Percentiles rank a stretch among this genome's conserved stretches.
phyloP scores from a whole-genome alignment of 2,329 filamentous ascomycete species.

The Alternaria brassicicola region DNA sequence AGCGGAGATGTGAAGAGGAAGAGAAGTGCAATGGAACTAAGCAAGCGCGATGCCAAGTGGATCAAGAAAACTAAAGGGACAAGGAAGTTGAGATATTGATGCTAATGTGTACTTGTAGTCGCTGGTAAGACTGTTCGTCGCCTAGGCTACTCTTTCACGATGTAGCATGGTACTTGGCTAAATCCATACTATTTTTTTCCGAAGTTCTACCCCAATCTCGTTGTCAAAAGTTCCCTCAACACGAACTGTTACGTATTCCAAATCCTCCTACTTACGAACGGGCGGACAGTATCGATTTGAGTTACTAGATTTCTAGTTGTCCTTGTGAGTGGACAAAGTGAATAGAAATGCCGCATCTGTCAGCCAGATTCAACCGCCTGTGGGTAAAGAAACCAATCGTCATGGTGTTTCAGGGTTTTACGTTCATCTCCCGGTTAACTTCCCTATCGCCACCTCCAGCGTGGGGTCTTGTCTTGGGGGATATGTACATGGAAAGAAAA shows the following conservation, averaged over 20 bases:
- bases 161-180: neutral
- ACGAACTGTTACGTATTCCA: neutral
- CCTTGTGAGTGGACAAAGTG: too few species aligned
- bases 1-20: slow-evolving; percentile 24
- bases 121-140: neutral
- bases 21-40: slow-evolving; percentile 42
- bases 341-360: neutral
- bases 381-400: neutral
- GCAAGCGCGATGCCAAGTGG: slow-evolving; percentile 40
- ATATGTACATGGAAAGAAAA: too few species aligned
- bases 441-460: neutral
- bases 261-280: neutral
- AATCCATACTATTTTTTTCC: neutral
- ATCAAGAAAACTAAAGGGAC: slow-evolving; percentile 33
- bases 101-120: neutral
- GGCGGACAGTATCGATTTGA: neutral
- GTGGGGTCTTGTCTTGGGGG: neutral
- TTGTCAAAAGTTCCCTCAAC: neutral
- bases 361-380: neutral
- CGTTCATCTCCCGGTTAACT: neutral
- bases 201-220: neutral
- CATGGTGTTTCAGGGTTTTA: neutral
- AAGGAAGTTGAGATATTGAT: slow-evolving; percentile 9
- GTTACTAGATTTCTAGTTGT: neutral
- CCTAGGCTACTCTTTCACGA: neutral